Percentiles rank a stretch among this genome's conserved stretches.
Evolutionary conservation across 2,329 filamentous ascomycete genomes (phyloP).

Genomic region (Cercospora citrullina): DNA sequence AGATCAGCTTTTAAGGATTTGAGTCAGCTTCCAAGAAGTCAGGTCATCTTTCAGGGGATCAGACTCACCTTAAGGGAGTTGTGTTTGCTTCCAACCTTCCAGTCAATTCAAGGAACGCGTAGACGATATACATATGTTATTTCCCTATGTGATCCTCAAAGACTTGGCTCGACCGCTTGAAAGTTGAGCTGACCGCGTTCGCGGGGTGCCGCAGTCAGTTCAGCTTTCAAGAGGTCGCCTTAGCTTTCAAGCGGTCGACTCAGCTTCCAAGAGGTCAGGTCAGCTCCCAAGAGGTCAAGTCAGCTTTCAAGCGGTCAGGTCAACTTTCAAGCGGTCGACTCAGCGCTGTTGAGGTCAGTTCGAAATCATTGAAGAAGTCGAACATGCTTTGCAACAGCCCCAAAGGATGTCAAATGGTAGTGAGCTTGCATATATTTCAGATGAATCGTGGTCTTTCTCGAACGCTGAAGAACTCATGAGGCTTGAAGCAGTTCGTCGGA

Average conservation of each 20-base stretch:
- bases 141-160: too few species aligned
- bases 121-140: too few species aligned
- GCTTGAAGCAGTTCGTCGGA: background rate
- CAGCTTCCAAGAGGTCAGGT: background rate
- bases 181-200: background rate
- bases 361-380: background rate
- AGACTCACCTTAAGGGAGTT: too few species aligned
- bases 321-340: background rate
- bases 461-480: background rate
- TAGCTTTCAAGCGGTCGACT: background rate
- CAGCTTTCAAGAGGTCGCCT: background rate
- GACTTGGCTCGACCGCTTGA: background rate
- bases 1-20: too few species aligned
- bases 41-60: too few species aligned
- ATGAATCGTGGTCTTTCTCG: background rate
- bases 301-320: background rate
- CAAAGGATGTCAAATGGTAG: too few species aligned
- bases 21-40: too few species aligned
- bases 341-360: too few species aligned
- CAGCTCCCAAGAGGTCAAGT: background rate
- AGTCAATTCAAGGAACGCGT: too few species aligned
- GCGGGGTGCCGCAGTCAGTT: background rate
- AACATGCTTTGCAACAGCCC: background rate
- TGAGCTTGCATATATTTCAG: too few species aligned
- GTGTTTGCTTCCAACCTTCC: too few species aligned